A percentile compares a stretch with the other conserved stretches of the same genome.
phyloP scores from a whole-genome alignment of 2,329 filamentous ascomycete genomes.

The Diaporthe caulivora region DNA sequence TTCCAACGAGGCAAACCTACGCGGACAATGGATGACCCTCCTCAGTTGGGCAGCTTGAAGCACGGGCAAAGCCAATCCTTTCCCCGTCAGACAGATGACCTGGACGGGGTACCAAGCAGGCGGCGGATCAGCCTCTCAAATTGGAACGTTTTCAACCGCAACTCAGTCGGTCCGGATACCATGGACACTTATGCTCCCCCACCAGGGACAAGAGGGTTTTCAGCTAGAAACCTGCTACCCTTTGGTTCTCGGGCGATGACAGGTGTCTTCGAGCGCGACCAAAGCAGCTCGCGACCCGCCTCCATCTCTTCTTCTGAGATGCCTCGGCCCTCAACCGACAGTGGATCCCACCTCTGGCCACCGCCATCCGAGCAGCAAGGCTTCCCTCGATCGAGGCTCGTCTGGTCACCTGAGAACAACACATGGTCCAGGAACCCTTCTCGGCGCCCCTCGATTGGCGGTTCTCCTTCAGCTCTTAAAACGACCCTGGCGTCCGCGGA shows the following conservation, averaged over 20 bases:
- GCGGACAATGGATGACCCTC: conserved; percentile 73
- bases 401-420: conserved; percentile 55
- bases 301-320: conserved; percentile 79
- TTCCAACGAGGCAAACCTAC: conserved; percentile 72
- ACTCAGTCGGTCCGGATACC: conserved; percentile 61
- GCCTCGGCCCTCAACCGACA: conserved; percentile 83
- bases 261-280: conserved; percentile 64
- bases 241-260: conserved; percentile 65
- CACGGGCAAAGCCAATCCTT: conserved; percentile 82
- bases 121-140: conserved; percentile 70
- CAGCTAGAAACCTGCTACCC: conserved; percentile 58
- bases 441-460: conserved; percentile 83
- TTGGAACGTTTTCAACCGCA: conserved; percentile 70
- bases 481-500: conserved; percentile 74
- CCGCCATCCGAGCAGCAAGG: conserved; percentile 61
- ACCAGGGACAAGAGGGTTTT: conserved; percentile 53
- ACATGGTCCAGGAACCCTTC: conserved; percentile 78
- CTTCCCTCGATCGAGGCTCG: conserved; percentile 45
- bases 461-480: conserved; percentile 74
- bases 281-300: conserved; percentile 73
- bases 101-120: conserved; percentile 64
- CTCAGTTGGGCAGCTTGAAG: conserved; percentile 77
- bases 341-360: conserved; percentile 77
- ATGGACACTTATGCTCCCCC: conserved; percentile 49
- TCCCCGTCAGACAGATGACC: conserved; percentile 71